Evolutionary conservation across 2,329 filamentous ascomycete species (phyloP).

Genomic region (Fusarium transvaalense): DNA sequence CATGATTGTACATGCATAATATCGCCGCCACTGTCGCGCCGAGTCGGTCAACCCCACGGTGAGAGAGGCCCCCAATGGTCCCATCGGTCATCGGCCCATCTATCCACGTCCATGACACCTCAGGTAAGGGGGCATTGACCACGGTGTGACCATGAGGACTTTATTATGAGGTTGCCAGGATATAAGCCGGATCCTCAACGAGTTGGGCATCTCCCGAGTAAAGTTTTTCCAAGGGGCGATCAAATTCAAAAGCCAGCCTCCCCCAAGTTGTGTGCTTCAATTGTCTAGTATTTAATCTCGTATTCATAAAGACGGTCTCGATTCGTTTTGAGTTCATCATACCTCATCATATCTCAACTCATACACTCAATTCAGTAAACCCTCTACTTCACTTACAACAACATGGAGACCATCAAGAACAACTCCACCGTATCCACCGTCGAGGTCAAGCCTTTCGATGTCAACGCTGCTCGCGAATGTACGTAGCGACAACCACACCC

Average conservation of each 20-base stretch:
- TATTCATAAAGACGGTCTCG: constrained; percentile 14
- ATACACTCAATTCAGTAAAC: background rate
- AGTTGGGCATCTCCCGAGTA: constrained; percentile 38
- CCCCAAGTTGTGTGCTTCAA: constrained; percentile 4
- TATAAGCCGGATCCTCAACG: constrained; percentile 23
- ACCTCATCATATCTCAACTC: constrained; percentile 1
- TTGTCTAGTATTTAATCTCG: constrained; percentile 3
- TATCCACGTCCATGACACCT: constrained; percentile 46
- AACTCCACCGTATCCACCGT: constrained; percentile 34
- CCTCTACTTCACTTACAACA: constrained; percentile 12
- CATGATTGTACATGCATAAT: constrained; percentile 30
- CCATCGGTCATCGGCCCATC: constrained; percentile 48
- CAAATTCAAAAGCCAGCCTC: constrained; percentile 30
- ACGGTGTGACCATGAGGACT: constrained; percentile 46
- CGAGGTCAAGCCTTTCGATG: constrained; percentile 33
- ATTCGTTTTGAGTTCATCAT: background rate
- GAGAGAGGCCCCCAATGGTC: constrained; percentile 37
- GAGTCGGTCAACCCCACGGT: constrained; percentile 47
- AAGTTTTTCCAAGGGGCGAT: constrained; percentile 16
- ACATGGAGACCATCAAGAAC: constrained; percentile 44
- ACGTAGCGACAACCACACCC: background rate
- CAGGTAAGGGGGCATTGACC: constrained; percentile 43
- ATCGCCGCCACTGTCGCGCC: constrained; percentile 41
- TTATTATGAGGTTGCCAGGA: constrained; percentile 44
- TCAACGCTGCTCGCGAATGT: constrained; percentile 30